These are phyloP conservation scores for Phyllosticta capitalensis DNA, from an alignment of 2,329 filamentous ascomycete species.

Conservation along the genomic window DNA sequence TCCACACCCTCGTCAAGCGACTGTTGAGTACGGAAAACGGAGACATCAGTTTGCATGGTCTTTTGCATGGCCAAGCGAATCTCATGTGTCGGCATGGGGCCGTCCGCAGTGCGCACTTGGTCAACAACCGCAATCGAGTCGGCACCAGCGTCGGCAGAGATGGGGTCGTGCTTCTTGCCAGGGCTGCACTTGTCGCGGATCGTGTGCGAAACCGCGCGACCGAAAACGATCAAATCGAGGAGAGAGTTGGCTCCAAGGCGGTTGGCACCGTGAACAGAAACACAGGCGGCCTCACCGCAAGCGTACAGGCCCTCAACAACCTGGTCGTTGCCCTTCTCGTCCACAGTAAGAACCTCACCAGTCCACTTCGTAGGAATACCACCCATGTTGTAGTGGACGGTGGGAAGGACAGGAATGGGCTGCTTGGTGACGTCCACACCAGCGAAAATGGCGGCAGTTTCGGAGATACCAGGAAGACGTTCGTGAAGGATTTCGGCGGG, in stretches of 20 bases:
- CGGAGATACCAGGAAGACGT: slow-evolving; percentile 95
- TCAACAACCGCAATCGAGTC: slow-evolving; percentile 81
- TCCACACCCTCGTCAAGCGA: slow-evolving; percentile 86
- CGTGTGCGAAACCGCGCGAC: slow-evolving; percentile 92
- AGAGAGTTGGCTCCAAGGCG: slow-evolving; percentile 97
- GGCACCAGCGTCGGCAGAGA: slow-evolving; percentile 77
- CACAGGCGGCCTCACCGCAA: slow-evolving; percentile 93
- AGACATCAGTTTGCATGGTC: slow-evolving; percentile 95
- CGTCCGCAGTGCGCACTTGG: slow-evolving; percentile 71
- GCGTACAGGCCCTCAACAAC: slow-evolving; percentile 92
- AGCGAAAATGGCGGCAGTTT: slow-evolving; percentile 94
- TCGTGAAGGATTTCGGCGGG: slow-evolving; percentile 87
- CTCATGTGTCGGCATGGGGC: slow-evolving; percentile 79
- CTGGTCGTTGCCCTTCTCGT: slow-evolving; percentile 79
- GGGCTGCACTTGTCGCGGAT: slow-evolving; percentile 91
- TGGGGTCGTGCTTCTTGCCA: slow-evolving; percentile 67
- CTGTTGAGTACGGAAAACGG: slow-evolving; percentile 91
- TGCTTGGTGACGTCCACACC: slow-evolving; percentile 96
- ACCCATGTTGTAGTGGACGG: slow-evolving; percentile 99
- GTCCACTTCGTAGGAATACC: slow-evolving; percentile 97
- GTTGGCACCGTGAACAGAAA: slow-evolving; percentile 97
- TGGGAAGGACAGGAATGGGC: slow-evolving; percentile 91
- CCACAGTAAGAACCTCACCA: slow-evolving; percentile 85
- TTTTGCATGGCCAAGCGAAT: slow-evolving; percentile 92
- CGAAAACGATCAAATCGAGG: slow-evolving; percentile 94